Evolutionary conservation across 495 filamentous ascomycete species (phyloP), one percentile per base, ranked within the genome.

Genomic region (Penicillium samsonianum): DNA sequence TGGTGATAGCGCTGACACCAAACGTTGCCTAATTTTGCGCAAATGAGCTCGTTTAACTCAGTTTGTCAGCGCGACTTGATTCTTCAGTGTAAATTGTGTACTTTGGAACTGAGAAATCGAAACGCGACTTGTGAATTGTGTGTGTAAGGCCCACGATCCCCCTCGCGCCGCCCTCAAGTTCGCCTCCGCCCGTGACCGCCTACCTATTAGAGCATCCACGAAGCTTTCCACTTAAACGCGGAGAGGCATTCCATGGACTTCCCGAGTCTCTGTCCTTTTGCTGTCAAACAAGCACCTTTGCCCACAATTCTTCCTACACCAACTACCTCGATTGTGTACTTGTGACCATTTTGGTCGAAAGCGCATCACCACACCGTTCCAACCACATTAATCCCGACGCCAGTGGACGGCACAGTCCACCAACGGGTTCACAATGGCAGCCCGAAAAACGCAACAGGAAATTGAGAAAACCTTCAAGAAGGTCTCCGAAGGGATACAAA

Each of bases 381-480:
- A 40, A 46, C 62, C 64, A 47, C 55, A 35, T 37, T 19, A 20
- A 63, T 44, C 53, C 38, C 54, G 30, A 41, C 55, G 54, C 43
- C 59, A 53, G 66, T 64, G 58, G 64, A 67, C 66, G 55, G 57
- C 53, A 44, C 53, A 50, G 50, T 67, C 57, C 65, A 55, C 55
- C 58, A 55, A 63, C 67, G 47, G 63, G 25, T 52, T 23, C 60
- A 62, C 73, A 64, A 98, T 98, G 94, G 89, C 94, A 60, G 88
- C 89, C 68, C 85, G 94, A 70, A 98, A 98, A 80, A 86, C 96
- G 48, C 88, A 91, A 69, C 92, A 96, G 74, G 93, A 97, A 74
- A 92, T 96, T 69, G 94, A 98, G 58, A 94, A 94, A 78, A 94
- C 90, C 82, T 98, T 97, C 85, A 98, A 98, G 77, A 93, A 93